Conservation (phyloP, 2,329 filamentous ascomycete species). For the Microdochium trichocladiopsis region DNA sequence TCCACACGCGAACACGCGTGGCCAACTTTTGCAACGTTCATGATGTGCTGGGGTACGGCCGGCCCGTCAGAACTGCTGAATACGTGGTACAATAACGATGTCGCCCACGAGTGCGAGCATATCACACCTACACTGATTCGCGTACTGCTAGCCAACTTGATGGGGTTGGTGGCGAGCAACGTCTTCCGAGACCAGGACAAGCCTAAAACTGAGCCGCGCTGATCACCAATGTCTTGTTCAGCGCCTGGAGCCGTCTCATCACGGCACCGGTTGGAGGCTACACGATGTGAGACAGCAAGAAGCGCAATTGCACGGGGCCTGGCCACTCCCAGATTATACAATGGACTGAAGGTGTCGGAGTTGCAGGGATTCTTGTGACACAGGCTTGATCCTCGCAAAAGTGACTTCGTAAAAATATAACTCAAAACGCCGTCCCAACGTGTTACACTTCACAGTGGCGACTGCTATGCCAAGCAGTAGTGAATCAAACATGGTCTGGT, state of each 20-base stretch:
- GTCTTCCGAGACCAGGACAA: constrained; percentile 58
- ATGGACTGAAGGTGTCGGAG: constrained; percentile 43
- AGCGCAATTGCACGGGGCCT: constrained; percentile 50
- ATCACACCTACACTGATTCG: constrained; percentile 64
- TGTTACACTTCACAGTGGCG: no score
- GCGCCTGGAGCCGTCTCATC: constrained; percentile 48
- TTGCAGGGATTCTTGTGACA: constrained; percentile 50
- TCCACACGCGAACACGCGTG: constrained; percentile 51
- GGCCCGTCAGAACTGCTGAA: constrained; percentile 63
- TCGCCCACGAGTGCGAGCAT: constrained; percentile 68
- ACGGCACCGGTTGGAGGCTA: constrained; percentile 50
- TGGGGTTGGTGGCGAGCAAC: constrained; percentile 65
- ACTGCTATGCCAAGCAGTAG: no score
- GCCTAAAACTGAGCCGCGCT: constrained; percentile 62
- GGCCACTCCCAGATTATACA: constrained; percentile 46
- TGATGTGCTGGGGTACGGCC: constrained; percentile 77
- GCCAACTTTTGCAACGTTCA: constrained; percentile 73
- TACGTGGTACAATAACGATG: constrained; percentile 75
- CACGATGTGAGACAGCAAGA: constrained; percentile 59
- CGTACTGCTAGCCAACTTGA: constrained; percentile 69
- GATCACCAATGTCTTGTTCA: constrained; percentile 57
- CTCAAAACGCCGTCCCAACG: no score
- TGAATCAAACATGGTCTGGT: no score
- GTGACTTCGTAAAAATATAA: no score
- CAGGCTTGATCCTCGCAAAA: no score